A percentile compares a stretch with the other conserved stretches of the same genome.
These are phyloP conservation scores for Leucosporidium scottii DNA, from an alignment of 768 basidiomycete species.

Conservation along the genomic window DNA sequence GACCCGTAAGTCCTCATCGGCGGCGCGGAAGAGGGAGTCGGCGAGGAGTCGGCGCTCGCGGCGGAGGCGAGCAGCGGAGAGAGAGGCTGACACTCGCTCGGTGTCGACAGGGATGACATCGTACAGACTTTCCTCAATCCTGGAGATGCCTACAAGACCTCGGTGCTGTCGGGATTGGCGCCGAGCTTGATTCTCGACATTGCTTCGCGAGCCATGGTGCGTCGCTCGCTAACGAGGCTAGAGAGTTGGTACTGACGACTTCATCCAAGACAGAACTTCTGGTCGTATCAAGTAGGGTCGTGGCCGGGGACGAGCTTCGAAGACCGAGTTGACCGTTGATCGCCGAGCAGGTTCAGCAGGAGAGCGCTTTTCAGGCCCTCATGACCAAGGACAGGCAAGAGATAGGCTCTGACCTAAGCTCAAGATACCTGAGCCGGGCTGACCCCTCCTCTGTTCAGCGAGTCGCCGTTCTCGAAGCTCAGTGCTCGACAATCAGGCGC, in stretches of 20 bases:
- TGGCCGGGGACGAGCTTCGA: background rate
- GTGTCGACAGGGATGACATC: conserved; percentile 23
- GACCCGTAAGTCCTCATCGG: conserved; percentile 22
- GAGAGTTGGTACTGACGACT: background rate
- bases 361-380: conserved; percentile 24
- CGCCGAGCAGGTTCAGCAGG: conserved; percentile 23
- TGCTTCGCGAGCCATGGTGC: conserved; percentile 26
- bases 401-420: background rate
- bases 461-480: conserved; percentile 26
- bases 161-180: conserved; percentile 32
- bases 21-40: background rate
- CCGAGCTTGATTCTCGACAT: conserved; percentile 34
- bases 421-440: background rate
- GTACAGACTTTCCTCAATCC: conserved; percentile 33
- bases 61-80: no score
- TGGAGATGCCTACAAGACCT: conserved; percentile 33
- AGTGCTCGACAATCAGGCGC: conserved; percentile 17
- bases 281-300: conserved; percentile 6
- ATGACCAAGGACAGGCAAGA: conserved; percentile 31
- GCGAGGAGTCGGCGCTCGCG: no score
- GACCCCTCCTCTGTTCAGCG: background rate
- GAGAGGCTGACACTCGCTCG: no score
- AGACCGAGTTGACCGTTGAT: background rate
- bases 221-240: background rate
- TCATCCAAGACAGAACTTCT: conserved; percentile 13